Evolutionary conservation across 768 basidiomycete species (phyloP).

Genomic region (Boletus sp.): DNA sequence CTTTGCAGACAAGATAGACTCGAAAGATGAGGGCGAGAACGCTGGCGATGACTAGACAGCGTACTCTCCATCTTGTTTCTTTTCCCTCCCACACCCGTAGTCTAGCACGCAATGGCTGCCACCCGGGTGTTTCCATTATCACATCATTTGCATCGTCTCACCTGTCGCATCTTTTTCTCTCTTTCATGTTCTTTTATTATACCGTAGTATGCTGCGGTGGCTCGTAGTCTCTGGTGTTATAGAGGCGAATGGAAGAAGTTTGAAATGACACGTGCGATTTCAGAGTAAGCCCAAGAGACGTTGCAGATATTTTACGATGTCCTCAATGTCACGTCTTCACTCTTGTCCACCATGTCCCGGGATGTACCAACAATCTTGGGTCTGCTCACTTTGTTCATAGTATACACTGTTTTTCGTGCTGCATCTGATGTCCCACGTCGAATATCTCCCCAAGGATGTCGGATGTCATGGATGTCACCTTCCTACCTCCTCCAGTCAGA

Average conservation of each 20-base stretch:
- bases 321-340: too few relatives aligned
- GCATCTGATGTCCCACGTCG: slow-evolving; percentile 41
- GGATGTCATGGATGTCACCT: slow-evolving; percentile 96
- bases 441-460: slow-evolving; percentile 86
- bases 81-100: slow-evolving; percentile 19
- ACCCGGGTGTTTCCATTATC: slow-evolving; percentile 18
- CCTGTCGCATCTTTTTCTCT: slow-evolving; percentile 30
- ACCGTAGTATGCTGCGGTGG: slow-evolving; percentile 34
- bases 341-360: slow-evolving; percentile 13
- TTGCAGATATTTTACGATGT: too few relatives aligned
- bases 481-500: slow-evolving; percentile 73
- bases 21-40: slow-evolving; percentile 66
- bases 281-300: neutral
- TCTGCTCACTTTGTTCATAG: slow-evolving; percentile 37
- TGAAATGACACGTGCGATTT: slow-evolving; percentile 15
- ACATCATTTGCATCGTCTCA: slow-evolving; percentile 33
- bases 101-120: slow-evolving; percentile 11
- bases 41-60: slow-evolving; percentile 61
- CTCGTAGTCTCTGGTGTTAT: slow-evolving; percentile 30
- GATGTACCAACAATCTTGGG: slow-evolving; percentile 14
- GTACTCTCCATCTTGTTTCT: slow-evolving; percentile 6
- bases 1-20: slow-evolving; percentile 63
- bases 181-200: slow-evolving; percentile 34
- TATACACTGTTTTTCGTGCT: slow-evolving; percentile 41
- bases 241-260: slow-evolving; percentile 35